These are phyloP conservation scores for Warburgia ugandensis DNA, from an alignment of 164 flowering plant genomes.

Conservation along the genomic window DNA sequence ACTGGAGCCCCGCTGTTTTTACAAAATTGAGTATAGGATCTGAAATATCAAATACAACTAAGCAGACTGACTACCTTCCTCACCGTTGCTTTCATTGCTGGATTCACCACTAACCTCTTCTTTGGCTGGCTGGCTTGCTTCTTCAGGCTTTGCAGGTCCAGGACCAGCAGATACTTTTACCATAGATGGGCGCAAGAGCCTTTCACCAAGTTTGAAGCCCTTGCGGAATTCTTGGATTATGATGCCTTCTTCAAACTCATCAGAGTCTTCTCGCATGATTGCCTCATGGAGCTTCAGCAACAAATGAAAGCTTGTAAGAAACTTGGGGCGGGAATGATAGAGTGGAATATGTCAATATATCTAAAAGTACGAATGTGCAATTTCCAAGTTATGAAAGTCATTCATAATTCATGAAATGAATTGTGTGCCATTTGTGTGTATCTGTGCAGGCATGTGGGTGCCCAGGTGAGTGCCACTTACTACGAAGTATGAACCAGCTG, in stretches of 20 bases:
- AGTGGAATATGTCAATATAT: no score
- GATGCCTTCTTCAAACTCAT: constrained; percentile 63
- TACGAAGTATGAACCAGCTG: no score
- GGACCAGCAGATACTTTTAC: constrained; percentile 96
- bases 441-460: no score
- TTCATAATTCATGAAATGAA: no score
- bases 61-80: constrained; percentile 15
- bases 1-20: constrained; percentile 3
- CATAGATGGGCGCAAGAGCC: constrained; percentile 87
- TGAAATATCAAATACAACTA: neutral
- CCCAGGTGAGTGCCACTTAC: no score
- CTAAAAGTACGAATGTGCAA: no score
- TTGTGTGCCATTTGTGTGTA: no score
- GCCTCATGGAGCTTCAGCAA: constrained; percentile 77
- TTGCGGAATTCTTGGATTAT: constrained; percentile 67
- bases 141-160: constrained; percentile 57
- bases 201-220: constrained; percentile 79
- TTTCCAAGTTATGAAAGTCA: no score
- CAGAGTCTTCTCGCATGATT: constrained; percentile 83
- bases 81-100: neutral
- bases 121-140: constrained; percentile 16
- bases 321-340: neutral
- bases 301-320: neutral
- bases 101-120: constrained; percentile 16
- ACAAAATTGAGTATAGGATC: constrained; percentile 23